Conservation (phyloP, 306 rosid species). For the Geum urbanum region DNA sequence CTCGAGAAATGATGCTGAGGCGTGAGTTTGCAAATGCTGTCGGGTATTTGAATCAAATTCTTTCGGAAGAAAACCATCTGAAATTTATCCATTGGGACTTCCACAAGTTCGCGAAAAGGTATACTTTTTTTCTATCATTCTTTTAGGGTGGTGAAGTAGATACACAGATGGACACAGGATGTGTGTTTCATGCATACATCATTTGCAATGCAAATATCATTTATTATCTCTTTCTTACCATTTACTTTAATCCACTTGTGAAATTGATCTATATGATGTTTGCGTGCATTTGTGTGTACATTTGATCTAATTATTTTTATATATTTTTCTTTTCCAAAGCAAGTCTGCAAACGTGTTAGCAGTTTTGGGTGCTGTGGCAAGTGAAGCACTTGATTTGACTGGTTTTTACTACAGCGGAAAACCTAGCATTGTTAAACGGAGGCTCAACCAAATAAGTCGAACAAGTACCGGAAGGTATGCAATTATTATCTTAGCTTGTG, state of each 20-base stretch:
- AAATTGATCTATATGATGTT: background rate
- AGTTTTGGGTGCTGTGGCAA: constrained; percentile 87
- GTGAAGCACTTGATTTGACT: constrained; percentile 84
- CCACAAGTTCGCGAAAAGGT: constrained; percentile 96
- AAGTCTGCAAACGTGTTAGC: constrained; percentile 96
- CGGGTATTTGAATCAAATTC: constrained; percentile 81
- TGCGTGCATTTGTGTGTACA: background rate
- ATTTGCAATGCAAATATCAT: background rate
- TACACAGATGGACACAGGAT: background rate
- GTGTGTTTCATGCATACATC: background rate
- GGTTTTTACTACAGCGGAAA: constrained; percentile 89
- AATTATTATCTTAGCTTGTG: background rate
- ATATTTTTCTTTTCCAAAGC: constrained; percentile 48
- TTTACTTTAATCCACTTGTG: background rate
- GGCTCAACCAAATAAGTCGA: constrained; percentile 54
- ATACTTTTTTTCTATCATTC: constrained; percentile 2
- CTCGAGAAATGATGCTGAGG: constrained; percentile 99
- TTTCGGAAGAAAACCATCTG: constrained; percentile 69
- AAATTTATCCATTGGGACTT: constrained; percentile 95
- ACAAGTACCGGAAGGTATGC: constrained; percentile 64
- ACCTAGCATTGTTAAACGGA: constrained; percentile 54
- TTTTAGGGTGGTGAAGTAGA: background rate
- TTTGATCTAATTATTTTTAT: constrained; percentile 32
- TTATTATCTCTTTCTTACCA: background rate
- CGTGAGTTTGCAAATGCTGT: constrained; percentile 92